A percentile compares a stretch with the other conserved stretches of the same genome.
phyloP scores from a whole-genome alignment of 306 rosid genomes.

The Trichosanthes truncata region DNA sequence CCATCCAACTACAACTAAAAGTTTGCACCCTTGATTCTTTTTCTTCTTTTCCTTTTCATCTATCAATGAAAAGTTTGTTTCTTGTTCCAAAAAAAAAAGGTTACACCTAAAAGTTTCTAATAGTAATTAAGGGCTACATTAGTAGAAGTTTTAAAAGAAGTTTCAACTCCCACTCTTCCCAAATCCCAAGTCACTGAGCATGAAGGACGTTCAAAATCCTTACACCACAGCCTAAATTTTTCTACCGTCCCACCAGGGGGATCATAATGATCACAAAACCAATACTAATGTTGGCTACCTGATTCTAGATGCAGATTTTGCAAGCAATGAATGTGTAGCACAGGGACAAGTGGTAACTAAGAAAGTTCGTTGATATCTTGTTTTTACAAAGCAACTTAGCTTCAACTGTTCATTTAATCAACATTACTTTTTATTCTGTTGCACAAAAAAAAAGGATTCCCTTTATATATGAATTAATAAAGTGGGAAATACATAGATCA shows the following conservation, averaged over 20 bases:
- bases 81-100: too few relatives aligned
- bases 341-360: background rate
- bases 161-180: background rate
- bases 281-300: background rate
- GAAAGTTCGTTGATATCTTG: background rate
- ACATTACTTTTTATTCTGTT: background rate
- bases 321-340: background rate
- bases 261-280: background rate
- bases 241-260: background rate
- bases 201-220: background rate
- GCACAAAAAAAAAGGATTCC: background rate
- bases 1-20: background rate
- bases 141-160: background rate
- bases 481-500: background rate
- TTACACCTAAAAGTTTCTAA: background rate
- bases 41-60: too few relatives aligned
- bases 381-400: background rate
- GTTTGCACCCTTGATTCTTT: too few relatives aligned
- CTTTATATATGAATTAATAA: background rate
- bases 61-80: too few relatives aligned
- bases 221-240: background rate
- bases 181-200: background rate
- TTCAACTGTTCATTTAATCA: background rate
- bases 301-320: background rate
- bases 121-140: background rate